Evolutionary conservation across 345 rosid species (phyloP).

Genomic region (Kandelia obovata): DNA sequence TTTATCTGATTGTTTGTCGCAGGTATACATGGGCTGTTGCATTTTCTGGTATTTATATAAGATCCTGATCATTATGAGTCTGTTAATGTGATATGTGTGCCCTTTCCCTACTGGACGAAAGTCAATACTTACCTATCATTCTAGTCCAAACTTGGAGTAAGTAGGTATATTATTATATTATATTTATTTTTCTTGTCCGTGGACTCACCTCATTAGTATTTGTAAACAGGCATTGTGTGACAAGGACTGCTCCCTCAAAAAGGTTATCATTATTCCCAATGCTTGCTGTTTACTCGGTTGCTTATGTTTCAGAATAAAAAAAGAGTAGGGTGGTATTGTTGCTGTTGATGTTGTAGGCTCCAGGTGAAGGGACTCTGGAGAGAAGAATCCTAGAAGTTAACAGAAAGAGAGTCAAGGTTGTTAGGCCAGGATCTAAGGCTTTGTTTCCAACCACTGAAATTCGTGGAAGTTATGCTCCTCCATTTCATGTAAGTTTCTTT

Average conservation of each 20-base stretch:
- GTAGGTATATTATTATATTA: neutral
- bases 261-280: constrained; percentile 40
- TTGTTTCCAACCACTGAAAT: constrained; percentile 81
- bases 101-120: too few species aligned
- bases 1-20: neutral
- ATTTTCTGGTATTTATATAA: neutral
- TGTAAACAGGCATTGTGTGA: constrained; percentile 69
- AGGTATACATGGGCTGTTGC: too few species aligned
- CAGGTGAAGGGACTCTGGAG: constrained; percentile 77
- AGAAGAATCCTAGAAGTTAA: constrained; percentile 86
- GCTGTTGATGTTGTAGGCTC: constrained; percentile 44
- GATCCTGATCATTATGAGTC: too few species aligned
- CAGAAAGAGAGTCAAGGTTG: constrained; percentile 82
- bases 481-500: constrained; percentile 72
- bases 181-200: constrained; percentile 5
- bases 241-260: constrained; percentile 73
- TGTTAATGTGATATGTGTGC: too few species aligned
- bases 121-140: neutral
- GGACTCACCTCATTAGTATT: constrained; percentile 17
- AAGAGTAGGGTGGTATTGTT: neutral
- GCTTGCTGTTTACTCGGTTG: neutral
- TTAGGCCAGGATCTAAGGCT: constrained; percentile 93
- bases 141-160: neutral
- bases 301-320: neutral
- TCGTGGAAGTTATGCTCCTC: constrained; percentile 92